Evolutionary conservation across 2,329 filamentous ascomycete species (phyloP), one percentile per base, ranked within the genome.

Genomic region (Colletotrichum sp.): DNA sequence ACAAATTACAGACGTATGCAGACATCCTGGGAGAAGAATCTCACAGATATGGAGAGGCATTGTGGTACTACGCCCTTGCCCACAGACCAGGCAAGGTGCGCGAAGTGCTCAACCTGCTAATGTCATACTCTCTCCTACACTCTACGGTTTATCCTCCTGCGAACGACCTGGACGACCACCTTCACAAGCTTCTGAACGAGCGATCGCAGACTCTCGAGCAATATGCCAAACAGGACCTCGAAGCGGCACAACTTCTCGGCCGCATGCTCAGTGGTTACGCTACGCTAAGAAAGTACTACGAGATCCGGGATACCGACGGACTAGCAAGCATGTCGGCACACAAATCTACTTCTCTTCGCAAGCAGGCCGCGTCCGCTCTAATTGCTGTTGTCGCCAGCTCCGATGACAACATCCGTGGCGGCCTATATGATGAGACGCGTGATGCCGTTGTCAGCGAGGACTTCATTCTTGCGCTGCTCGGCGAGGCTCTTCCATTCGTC

Each of bases 251-350:
- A 79, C 90, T 98, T 13, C 89, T 99, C 5, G 95, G 96, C 63
- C 94, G 94, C 77, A 94, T 96, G 85, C 92, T 98, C 12, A 97
- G 95, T 82, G 96, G 96, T 26, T 99, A 99, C 81, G 96, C 96
- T 26, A 98, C 96, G 1, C 88, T 99, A 24, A 94, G 96, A 44
- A 94, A 93, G 79, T 98, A 96, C 86, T 99, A 98, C 84, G 94
- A 96, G 77, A 90, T 96, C n/a, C 92, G 96, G 65, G 96, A 99
- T 81, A 72, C 70, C n/a, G 75, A 79, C 18, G 75, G 75, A 6
- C 66, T 81, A n/a, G 80, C 82, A 34, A 80, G 79, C 5, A 77
- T 81, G 52, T 81, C 83, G 2, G 68, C 81, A 5, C 76, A 82
- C 28, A 86, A 86, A 74, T 89, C 92, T 0, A 85, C 93, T 26